Conservation (phyloP, 805 yeast genomes). For the Cyberlindnera sargentensis region DNA sequence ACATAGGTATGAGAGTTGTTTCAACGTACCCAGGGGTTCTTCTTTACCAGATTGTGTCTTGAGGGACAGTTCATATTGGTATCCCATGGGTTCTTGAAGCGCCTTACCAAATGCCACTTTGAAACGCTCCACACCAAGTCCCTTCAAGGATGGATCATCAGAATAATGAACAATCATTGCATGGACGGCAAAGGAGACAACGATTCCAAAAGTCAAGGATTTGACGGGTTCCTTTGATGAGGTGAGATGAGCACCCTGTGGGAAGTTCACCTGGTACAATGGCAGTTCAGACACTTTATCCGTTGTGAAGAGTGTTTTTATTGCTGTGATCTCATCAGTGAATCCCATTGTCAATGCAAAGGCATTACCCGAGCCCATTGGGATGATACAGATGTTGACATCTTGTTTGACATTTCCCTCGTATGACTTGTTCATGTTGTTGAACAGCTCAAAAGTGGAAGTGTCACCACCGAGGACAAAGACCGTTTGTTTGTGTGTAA, state of each 20-base stretch:
- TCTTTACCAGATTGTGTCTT: background rate
- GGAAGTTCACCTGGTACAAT: slow-evolving; percentile 27
- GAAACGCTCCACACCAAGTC: slow-evolving; percentile 61
- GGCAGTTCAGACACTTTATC: slow-evolving; percentile 22
- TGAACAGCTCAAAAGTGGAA: slow-evolving; percentile 69
- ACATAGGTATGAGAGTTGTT: slow-evolving; percentile 11
- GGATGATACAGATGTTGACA: slow-evolving; percentile 35
- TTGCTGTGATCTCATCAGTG: slow-evolving; percentile 26
- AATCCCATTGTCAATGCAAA: slow-evolving; percentile 55
- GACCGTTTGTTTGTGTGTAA: slow-evolving; percentile 31
- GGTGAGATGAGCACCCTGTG: slow-evolving; percentile 15
- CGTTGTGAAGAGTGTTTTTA: slow-evolving; percentile 28
- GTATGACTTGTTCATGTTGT: slow-evolving; percentile 29
- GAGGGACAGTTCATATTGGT: slow-evolving; percentile 1
- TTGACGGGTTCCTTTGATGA: slow-evolving; percentile 1
- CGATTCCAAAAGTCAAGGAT: slow-evolving; percentile 42
- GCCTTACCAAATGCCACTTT: slow-evolving; percentile 57
- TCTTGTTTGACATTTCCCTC: slow-evolving; percentile 1
- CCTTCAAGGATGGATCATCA: slow-evolving; percentile 59
- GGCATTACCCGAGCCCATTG: slow-evolving; percentile 87
- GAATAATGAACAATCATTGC: slow-evolving; percentile 79
- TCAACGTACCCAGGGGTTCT: background rate
- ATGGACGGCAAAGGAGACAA: slow-evolving; percentile 81
- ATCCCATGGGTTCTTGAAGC: slow-evolving; percentile 3
- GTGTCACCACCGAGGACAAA: slow-evolving; percentile 83